These are phyloP conservation scores for Zygosaccharomyces sapae DNA, from an alignment of 1,139 yeast genomes.

Conservation along the genomic window DNA sequence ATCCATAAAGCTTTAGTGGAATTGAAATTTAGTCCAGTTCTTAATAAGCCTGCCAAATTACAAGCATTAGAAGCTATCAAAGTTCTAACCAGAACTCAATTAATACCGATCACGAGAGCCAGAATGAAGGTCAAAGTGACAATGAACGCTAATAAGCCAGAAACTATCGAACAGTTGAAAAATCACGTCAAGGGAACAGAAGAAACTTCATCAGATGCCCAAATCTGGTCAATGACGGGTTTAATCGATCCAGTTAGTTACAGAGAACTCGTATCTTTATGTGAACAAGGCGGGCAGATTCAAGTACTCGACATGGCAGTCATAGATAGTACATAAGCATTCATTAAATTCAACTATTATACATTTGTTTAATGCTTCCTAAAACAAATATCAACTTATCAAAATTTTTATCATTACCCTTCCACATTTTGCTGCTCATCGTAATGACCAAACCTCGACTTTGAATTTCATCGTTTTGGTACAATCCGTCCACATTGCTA, in stretches of 20 bases:
- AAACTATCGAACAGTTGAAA: constrained; percentile 25
- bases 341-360: constrained; percentile 38
- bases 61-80: constrained; percentile 93
- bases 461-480: constrained; percentile 4
- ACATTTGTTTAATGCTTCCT: constrained; percentile 31
- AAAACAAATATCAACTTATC: constrained; percentile 31
- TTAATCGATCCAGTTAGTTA: constrained; percentile 87
- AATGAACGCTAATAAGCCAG: constrained; percentile 44
- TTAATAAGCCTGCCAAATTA: constrained; percentile 75
- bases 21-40: constrained; percentile 72
- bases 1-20: constrained; percentile 82
- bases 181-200: constrained; percentile 30
- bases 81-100: constrained; percentile 66
- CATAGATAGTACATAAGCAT: constrained; percentile 43
- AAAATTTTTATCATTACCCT: constrained; percentile 20
- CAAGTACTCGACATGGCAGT: constrained; percentile 93
- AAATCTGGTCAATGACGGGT: constrained; percentile 59
- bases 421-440: constrained; percentile 42
- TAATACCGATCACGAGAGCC: constrained; percentile 91
- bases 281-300: constrained; percentile 56
- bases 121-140: constrained; percentile 78
- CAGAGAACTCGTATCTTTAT: constrained; percentile 58
- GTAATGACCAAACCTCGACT: constrained; percentile 38
- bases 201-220: constrained; percentile 50
- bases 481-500: constrained; percentile 11